phyloP scores from a whole-genome alignment of 768 basidiomycete species.

The Krasilnikovozyma curviuscula region DNA sequence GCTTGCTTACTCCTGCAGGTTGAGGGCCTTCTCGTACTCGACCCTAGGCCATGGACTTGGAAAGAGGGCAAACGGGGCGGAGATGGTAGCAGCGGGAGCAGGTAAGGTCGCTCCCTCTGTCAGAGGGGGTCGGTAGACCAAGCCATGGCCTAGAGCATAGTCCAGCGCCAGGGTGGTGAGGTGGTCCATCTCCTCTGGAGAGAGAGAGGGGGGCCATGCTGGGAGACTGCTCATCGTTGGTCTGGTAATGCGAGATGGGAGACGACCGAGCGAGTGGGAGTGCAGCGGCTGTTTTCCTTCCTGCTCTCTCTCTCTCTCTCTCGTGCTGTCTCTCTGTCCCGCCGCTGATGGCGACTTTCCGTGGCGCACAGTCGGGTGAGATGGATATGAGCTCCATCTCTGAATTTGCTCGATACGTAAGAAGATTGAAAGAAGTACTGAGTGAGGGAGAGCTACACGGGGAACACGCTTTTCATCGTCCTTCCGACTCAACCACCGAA shows the following conservation, averaged over 20 bases:
- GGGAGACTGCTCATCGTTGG: background rate
- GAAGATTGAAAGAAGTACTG: too few relatives aligned
- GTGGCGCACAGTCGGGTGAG: background rate
- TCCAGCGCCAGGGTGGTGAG: slow-evolving; percentile 52
- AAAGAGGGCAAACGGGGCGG: slow-evolving; percentile 73
- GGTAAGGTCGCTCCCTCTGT: too few relatives aligned
- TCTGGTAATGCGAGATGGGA: background rate
- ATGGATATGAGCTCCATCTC: background rate
- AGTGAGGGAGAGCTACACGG: too few relatives aligned
- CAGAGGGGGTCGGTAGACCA: slow-evolving; percentile 54
- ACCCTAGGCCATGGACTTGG: slow-evolving; percentile 66
- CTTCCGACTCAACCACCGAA: too few relatives aligned
- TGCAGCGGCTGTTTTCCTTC: background rate
- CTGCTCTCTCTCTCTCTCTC: background rate
- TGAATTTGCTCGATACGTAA: too few relatives aligned
- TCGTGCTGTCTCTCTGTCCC: background rate
- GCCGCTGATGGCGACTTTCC: background rate
- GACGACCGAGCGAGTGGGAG: background rate
- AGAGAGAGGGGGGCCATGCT: slow-evolving; percentile 54
- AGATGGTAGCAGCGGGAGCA: slow-evolving; percentile 45
- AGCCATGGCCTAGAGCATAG: slow-evolving; percentile 64
- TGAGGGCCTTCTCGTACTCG: slow-evolving; percentile 45
- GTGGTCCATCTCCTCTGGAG: slow-evolving; percentile 38
- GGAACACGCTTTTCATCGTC: too few relatives aligned
- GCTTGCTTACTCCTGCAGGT: slow-evolving; percentile 52